Evolutionary conservation across 805 yeast genomes (phyloP).

Genomic region (Clavispora phyllophila): DNA sequence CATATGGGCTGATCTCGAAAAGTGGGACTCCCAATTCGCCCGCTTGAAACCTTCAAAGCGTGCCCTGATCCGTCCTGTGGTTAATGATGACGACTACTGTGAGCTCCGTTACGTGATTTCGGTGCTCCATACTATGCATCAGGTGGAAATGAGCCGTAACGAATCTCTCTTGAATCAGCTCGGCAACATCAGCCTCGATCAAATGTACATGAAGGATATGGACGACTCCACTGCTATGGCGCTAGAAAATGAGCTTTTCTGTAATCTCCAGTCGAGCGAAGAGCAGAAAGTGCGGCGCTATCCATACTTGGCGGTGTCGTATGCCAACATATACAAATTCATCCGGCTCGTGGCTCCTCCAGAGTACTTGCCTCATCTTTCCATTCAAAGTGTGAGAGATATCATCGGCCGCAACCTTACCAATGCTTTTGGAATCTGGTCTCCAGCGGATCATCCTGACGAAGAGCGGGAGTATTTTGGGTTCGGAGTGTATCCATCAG

Average conservation of each 20-base stretch:
- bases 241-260: conserved; percentile 28
- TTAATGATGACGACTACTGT: conserved; percentile 51
- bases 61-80: conserved; percentile 27
- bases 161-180: conserved; percentile 26
- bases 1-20: conserved; percentile 35
- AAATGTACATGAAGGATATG: conserved; percentile 1
- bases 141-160: conserved; percentile 13
- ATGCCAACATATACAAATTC: conserved; percentile 45
- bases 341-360: conserved; percentile 36
- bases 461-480: conserved; percentile 56
- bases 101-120: conserved; percentile 45
- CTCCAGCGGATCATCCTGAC: conserved; percentile 27
- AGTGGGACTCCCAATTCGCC: conserved; percentile 33
- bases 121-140: conserved; percentile 8
- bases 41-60: conserved; percentile 34
- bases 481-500: conserved; percentile 54
- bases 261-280: conserved; percentile 49
- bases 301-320: conserved; percentile 46
- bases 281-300: conserved; percentile 37
- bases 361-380: conserved; percentile 29
- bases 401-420: conserved; percentile 58
- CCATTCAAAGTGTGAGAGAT: conserved; percentile 36
- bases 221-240: conserved; percentile 2
- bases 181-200: conserved; percentile 1
- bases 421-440: conserved; percentile 70